These are phyloP conservation scores for Sonneratia alba DNA, from an alignment of 345 rosid species.

Conservation along the genomic window DNA sequence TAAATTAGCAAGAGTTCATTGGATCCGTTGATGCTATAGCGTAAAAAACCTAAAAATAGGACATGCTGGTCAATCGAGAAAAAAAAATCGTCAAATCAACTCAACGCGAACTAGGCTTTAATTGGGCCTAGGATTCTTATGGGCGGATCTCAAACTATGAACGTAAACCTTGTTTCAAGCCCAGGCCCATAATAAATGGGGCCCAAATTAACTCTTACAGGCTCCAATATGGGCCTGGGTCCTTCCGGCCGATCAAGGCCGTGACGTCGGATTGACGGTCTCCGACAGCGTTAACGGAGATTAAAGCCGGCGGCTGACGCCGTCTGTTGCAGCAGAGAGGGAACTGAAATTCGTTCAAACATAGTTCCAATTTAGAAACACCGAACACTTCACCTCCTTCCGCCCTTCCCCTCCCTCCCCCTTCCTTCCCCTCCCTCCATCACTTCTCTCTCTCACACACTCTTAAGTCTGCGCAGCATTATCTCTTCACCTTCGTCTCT, in stretches of 20 bases:
- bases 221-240: too few species aligned
- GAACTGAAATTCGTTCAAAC: conserved; percentile 12
- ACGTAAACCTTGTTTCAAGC: too few species aligned
- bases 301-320: neutral
- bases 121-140: too few species aligned
- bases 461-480: neutral
- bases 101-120: too few species aligned
- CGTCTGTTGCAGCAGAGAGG: conserved; percentile 6
- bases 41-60: too few species aligned
- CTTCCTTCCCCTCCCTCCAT: conserved; percentile 3
- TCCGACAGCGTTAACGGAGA: neutral
- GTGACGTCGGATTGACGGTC: neutral
- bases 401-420: neutral
- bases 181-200: neutral
- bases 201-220: too few species aligned
- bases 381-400: conserved; percentile 1
- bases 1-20: too few species aligned
- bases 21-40: too few species aligned
- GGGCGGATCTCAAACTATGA: too few species aligned
- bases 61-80: too few species aligned
- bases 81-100: too few species aligned
- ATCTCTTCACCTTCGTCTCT: neutral
- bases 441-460: neutral
- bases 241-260: neutral
- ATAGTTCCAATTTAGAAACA: neutral